phyloP scores from a whole-genome alignment of 768 basidiomycete genomes.

The Lentinula edodes region DNA sequence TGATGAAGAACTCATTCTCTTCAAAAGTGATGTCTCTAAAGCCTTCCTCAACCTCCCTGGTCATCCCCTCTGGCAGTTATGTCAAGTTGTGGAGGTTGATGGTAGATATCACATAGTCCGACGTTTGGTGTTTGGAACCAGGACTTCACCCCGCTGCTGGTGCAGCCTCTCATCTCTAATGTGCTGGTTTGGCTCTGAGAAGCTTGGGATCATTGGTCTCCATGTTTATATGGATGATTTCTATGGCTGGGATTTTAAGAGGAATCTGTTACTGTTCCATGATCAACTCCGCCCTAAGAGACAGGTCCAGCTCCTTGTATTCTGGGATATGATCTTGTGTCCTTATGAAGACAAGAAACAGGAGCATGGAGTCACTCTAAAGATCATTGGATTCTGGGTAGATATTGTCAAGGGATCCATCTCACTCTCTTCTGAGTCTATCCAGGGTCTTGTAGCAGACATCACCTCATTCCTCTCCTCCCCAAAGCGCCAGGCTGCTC shows the following conservation, averaged over 20 bases:
- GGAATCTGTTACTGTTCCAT: constrained; percentile 18
- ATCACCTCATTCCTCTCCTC: too few relatives aligned
- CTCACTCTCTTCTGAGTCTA: too few relatives aligned
- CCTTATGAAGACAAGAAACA: constrained; percentile 24
- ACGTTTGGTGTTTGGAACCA: constrained; percentile 21
- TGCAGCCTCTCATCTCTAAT: constrained; percentile 20
- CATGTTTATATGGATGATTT: constrained; percentile 25
- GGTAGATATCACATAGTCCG: constrained; percentile 18
- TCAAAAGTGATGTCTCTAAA: constrained; percentile 22
- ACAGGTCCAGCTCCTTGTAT: constrained; percentile 19
- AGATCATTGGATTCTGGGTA: constrained; percentile 32
- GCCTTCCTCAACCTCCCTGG: constrained; percentile 26
- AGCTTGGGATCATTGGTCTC: constrained; percentile 14
- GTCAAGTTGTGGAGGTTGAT: constrained; percentile 24
- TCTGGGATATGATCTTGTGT: constrained; percentile 20
- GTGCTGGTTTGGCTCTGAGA: constrained; percentile 20
- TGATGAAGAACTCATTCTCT: constrained; percentile 9
- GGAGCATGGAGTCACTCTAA: constrained; percentile 18
- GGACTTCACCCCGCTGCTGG: constrained; percentile 20
- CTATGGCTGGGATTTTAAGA: constrained; percentile 20
- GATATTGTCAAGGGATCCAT: too few relatives aligned
- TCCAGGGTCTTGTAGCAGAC: too few relatives aligned
- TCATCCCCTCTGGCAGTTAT: constrained; percentile 27
- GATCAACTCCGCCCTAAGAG: constrained; percentile 11
- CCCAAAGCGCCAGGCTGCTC: too few relatives aligned